These are phyloP conservation scores for Akanthomyces lecanii DNA, from an alignment of 2,329 filamentous ascomycete species.

Conservation along the genomic window DNA sequence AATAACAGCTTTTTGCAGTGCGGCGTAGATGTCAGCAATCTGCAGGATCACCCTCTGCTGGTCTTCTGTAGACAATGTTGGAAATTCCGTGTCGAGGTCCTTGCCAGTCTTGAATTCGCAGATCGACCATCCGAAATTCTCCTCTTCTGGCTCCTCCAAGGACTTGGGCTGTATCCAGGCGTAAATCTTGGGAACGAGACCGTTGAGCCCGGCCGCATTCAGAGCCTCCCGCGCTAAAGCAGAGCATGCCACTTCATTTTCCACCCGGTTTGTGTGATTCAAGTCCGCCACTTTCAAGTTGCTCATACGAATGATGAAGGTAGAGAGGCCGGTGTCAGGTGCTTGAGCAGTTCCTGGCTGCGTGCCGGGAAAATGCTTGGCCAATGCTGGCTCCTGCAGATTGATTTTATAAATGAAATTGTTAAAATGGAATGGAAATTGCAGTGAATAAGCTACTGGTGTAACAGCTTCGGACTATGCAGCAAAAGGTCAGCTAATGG, in stretches of 20 bases:
- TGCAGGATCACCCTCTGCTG: slow-evolving; percentile 20
- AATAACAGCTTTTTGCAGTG: slow-evolving; percentile 19
- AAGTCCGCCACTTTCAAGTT: slow-evolving; percentile 17
- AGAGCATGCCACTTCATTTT: slow-evolving; percentile 28
- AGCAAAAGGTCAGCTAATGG: background rate
- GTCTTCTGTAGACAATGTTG: slow-evolving; percentile 4
- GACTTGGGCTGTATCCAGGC: slow-evolving; percentile 19
- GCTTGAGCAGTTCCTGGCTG: slow-evolving; percentile 10
- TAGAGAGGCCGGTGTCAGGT: background rate
- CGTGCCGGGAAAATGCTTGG: background rate
- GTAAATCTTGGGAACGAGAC: slow-evolving; percentile 23
- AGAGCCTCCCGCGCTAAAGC: slow-evolving; percentile 22
- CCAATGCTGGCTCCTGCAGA: slow-evolving; percentile 8
- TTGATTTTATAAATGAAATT: slow-evolving; percentile 23
- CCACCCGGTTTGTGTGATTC: slow-evolving; percentile 21
- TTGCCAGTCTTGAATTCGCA: slow-evolving; percentile 24
- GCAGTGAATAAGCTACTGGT: background rate
- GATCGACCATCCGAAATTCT: slow-evolving; percentile 23
- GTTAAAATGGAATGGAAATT: slow-evolving; percentile 15
- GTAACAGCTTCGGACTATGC: background rate
- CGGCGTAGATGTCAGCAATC: slow-evolving; percentile 22
- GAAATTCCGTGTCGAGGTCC: slow-evolving; percentile 21
- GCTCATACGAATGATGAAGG: slow-evolving; percentile 18
- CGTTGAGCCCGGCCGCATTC: background rate
- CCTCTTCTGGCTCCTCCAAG: background rate